Conservation (phyloP, 805 yeast species). For the Dipodascus albidus region DNA sequence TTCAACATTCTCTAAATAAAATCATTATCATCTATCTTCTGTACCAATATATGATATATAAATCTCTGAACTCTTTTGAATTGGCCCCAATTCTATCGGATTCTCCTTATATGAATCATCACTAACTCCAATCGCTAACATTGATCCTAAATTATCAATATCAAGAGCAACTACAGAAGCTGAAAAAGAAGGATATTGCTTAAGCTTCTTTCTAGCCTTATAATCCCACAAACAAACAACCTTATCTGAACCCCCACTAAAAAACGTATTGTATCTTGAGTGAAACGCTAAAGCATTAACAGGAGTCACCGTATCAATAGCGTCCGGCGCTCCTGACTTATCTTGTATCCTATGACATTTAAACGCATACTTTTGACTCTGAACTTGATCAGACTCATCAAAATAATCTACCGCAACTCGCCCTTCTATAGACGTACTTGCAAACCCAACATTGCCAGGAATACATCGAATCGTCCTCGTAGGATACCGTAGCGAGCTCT, state of each 20-base stretch:
- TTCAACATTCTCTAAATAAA: too few species aligned
- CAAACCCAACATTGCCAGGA: conserved; percentile 47
- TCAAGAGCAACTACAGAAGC: conserved; percentile 34
- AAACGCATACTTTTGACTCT: conserved; percentile 54
- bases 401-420: conserved; percentile 65
- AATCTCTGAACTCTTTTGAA: neutral
- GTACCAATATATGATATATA: neutral
- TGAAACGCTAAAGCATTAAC: conserved; percentile 39
- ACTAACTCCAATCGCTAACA: conserved; percentile 36
- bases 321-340: conserved; percentile 5
- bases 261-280: conserved; percentile 28
- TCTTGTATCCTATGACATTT: conserved; percentile 57
- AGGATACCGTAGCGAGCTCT: conserved; percentile 58
- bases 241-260: conserved; percentile 44
- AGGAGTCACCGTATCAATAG: conserved; percentile 38
- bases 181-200: conserved; percentile 27
- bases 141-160: conserved; percentile 21
- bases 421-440: conserved; percentile 69
- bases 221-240: conserved; percentile 41
- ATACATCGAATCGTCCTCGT: conserved; percentile 43
- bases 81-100: conserved; percentile 7
- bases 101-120: conserved; percentile 37
- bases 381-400: conserved; percentile 34
- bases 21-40: neutral
- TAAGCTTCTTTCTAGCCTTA: conserved; percentile 32